Base-by-base conservation (phyloP, 192 early-diverging fungal species). In the Mortierella antarctica region DNA sequence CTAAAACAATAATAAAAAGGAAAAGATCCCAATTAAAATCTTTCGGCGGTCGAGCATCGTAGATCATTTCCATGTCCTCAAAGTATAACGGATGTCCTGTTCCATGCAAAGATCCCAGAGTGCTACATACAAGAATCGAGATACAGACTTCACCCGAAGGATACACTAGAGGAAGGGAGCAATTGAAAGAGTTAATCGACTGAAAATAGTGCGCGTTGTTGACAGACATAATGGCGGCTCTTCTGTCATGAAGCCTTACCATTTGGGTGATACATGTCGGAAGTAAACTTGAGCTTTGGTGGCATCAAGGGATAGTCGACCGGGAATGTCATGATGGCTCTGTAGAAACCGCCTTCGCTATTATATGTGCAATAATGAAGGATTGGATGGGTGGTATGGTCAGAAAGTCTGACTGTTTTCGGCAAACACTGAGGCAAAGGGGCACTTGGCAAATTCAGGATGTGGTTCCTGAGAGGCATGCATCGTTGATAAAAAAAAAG, bases 291-390 rank as follows among this genome's bases (percentile, higher is more conserved):
- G 89, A 99, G 88, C 67, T 91, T 92, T 40, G 98, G 98, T 9
- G 98, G 98, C 88, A 91, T 88, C 60, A 89, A 83, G 39, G 96
- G 97, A 67, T 98, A 99, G 46, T 90, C 83, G 62, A 76, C 70
- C 17, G 93, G 90, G 72, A 95, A 95, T 42, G 82, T 84, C 75
- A 94, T 74, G 9, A 82, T 82, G 2, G 96, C 96, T 73, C 91
- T 95, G 90, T 96, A 99, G 75, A 97, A 93, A 3, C 98, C 98
- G 11, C 95, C 97, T 65, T 98, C 96, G 74, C 93, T 94, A 71
- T 65, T 65, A 15, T 65, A 31, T 31, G 31, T 31, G 31, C 31
- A 31, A 31, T 2, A 31, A 31, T 31, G 1, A 31, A 31, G n/a
- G n/a, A n/a, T n/a, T n/a, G n/a, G n/a, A n/a, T n/a, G n/a, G n/a